Conservation (phyloP, 495 filamentous ascomycete genomes). For the Darksidea phi region DNA sequence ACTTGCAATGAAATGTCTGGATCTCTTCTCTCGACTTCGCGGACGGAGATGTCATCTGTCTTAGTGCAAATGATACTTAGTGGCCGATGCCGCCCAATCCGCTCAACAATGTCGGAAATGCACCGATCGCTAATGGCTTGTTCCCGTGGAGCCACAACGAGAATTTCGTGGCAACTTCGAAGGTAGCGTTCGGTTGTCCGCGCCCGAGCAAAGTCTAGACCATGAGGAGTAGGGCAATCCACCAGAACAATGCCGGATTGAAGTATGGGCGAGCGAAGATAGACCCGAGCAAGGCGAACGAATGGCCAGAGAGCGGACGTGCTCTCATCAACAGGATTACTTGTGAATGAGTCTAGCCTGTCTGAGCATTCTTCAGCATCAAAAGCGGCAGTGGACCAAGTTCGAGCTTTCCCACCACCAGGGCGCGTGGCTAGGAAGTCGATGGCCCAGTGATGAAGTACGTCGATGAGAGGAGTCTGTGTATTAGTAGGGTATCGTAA, state of each 20-base stretch:
- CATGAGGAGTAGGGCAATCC: constrained; percentile 17
- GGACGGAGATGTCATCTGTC: constrained; percentile 17
- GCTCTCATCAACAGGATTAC: constrained; percentile 9
- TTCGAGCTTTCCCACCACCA: constrained; percentile 10
- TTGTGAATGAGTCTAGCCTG: constrained; percentile 17
- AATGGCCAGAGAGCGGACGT: constrained; percentile 23
- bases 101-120: constrained; percentile 15
- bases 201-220: constrained; percentile 14
- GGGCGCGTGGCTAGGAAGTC: constrained; percentile 12
- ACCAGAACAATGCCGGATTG: constrained; percentile 23
- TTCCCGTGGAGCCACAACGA: constrained; percentile 18
- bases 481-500: background rate
- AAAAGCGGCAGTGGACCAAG: constrained; percentile 17
- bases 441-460: constrained; percentile 15
- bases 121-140: constrained; percentile 8
- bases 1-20: constrained; percentile 19
- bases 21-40: constrained; percentile 10
- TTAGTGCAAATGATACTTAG: constrained; percentile 29
- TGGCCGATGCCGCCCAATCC: constrained; percentile 25
- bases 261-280: constrained; percentile 19
- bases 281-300: constrained; percentile 16
- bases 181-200: constrained; percentile 17
- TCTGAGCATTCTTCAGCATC: constrained; percentile 23
- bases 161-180: constrained; percentile 26
- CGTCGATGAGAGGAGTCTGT: constrained; percentile 2